Evolutionary conservation across 805 yeast genomes (phyloP), one percentile per base, ranked within the genome.

Genomic region (Metschnikowia bowlesiae): DNA sequence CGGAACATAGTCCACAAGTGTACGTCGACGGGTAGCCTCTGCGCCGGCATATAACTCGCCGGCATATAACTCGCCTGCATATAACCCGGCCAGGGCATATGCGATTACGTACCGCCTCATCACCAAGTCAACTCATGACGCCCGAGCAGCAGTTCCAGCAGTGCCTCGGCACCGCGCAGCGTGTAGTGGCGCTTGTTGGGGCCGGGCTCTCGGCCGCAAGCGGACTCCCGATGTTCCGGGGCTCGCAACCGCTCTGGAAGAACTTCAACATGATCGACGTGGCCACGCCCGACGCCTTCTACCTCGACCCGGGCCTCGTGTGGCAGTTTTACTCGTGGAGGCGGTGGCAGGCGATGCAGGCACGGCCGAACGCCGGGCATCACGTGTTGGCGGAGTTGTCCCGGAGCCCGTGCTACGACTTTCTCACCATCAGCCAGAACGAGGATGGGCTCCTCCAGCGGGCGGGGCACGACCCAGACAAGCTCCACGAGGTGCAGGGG

Each of bases 241-340:
- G 89, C 8, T 66, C 83, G 0, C 83, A 83, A 46, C 92, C 94
- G 0, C 69, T 84, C 30, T 89, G 96, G 96, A 75, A 81, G 53
- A 81, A 81, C 53, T 85, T 81, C 68, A 85, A 85, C 47, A 82
- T 90, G 58, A 83, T 87, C 41, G 96, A 89, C 61, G 71, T 90
- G 40, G 96, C 96, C 7, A 89, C 96, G 0, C 96, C 96, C 0
- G 96, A 89, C 62, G 96, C 96, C 5, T 89, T 90, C 64, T 79
- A 83, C 52, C 72, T 74, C 16, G 91, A 89, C 62, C 96, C 97
- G 0, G 87, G 88, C 0, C 71, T 89, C 8, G 96, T 90, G 7
- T 89, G 97, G 97, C 92, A 87, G 62, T 89, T 87, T 60, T 89
- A 90, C 65, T 75, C 89, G 4, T 81, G 81, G 64, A 69, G 95